Evolutionary conservation across 2,329 filamentous ascomycete genomes (phyloP).

Genomic region (Colletotrichum simmondsii): DNA sequence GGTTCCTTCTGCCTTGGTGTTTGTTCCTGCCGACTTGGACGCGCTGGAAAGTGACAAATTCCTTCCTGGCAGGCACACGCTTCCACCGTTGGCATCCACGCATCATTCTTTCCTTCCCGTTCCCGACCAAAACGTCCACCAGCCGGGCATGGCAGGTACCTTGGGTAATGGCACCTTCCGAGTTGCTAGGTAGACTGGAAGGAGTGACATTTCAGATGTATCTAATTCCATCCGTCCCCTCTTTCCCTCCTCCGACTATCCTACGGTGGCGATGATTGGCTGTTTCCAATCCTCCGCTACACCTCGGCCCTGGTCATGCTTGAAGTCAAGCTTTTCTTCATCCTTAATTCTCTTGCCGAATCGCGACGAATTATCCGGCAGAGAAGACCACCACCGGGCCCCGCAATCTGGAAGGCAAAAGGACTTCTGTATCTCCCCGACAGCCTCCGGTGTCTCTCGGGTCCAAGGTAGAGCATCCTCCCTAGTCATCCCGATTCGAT

Average conservation of each 20-base stretch:
- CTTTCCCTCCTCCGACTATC: background rate
- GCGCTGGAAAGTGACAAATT: no score
- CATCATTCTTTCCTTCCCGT: background rate
- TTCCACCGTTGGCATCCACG: background rate
- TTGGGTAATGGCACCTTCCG: no score
- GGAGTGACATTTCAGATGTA: background rate
- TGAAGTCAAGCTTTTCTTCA: conserved; percentile 13
- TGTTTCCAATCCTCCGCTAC: background rate
- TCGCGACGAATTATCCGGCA: background rate
- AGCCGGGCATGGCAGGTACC: background rate
- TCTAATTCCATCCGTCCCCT: background rate
- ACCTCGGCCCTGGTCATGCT: background rate
- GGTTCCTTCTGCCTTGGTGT: background rate
- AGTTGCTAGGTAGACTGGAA: background rate
- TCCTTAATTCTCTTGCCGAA: background rate
- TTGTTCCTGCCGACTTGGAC: conserved; percentile 6
- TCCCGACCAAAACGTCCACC: background rate
- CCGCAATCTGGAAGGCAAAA: background rate
- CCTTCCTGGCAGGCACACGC: no score
- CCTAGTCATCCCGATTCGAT: background rate
- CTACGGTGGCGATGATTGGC: background rate
- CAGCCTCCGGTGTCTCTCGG: background rate
- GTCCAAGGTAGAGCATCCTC: background rate
- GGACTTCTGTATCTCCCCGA: background rate
- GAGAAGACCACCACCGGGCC: background rate